phyloP scores from a whole-genome alignment of 352 stramenopile genomes.

The Bremia lactucae region DNA sequence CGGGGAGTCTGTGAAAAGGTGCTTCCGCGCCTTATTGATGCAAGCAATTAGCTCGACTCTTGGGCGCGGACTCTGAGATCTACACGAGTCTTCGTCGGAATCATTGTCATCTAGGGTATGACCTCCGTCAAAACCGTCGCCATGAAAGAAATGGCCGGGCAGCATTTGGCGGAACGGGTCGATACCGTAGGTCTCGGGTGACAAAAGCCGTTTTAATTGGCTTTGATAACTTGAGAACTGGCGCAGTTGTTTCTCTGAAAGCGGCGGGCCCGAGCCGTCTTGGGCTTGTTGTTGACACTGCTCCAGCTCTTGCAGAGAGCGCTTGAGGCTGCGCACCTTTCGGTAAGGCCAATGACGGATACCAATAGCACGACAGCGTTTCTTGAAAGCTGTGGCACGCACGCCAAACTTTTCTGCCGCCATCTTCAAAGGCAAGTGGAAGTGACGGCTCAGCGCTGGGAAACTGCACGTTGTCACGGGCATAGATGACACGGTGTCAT shows the following conservation, averaged over 20 bases:
- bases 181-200: slow-evolving; percentile 72
- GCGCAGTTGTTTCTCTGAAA: slow-evolving; percentile 70
- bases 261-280: slow-evolving; percentile 25
- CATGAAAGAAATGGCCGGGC: slow-evolving; percentile 26
- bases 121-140: slow-evolving; percentile 14
- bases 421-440: slow-evolving; percentile 55
- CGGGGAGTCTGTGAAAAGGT: slow-evolving; percentile 36
- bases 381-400: slow-evolving; percentile 66
- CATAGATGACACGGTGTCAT: slow-evolving; percentile 8
- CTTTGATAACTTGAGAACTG: slow-evolving; percentile 56
- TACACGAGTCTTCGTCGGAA: slow-evolving; percentile 43
- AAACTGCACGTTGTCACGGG: slow-evolving; percentile 50
- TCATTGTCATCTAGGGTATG: slow-evolving; percentile 30
- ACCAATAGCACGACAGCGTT: slow-evolving; percentile 55
- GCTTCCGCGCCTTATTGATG: slow-evolving; percentile 31
- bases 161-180: slow-evolving; percentile 48
- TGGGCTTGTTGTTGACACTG: slow-evolving; percentile 50
- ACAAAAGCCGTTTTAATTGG: slow-evolving; percentile 69
- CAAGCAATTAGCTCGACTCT: slow-evolving; percentile 16
- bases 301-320: slow-evolving; percentile 58
- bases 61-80: slow-evolving; percentile 24
- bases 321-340: slow-evolving; percentile 63
- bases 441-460: slow-evolving; percentile 51
- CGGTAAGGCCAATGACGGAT: slow-evolving; percentile 66
- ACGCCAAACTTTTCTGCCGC: slow-evolving; percentile 69